Evolutionary conservation across 148 eudicot species (phyloP), one percentile per base, ranked within the genome.

Genomic region (Chenopodium album): DNA sequence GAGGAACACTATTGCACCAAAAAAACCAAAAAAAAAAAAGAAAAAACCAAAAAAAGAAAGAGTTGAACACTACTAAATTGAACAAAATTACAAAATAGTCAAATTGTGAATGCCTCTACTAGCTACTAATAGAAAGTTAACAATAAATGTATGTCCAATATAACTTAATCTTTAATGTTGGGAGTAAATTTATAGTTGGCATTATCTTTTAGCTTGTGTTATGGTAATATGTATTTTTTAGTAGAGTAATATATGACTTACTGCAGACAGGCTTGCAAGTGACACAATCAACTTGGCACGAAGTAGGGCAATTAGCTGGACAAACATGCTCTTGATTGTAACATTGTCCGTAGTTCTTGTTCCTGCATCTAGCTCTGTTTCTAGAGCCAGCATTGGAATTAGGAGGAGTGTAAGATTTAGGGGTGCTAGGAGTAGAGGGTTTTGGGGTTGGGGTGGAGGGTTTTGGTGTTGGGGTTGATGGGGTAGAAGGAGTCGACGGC

Each of bases 231-330:
- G 44, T 37, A 37, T 37, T 37, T 7, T 37, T 37, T 37, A 5
- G 1, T 37, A 5, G 1, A 5, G 20, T 69, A 17, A 4, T 37
- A 1, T 71, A 17, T 32, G 8, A 81, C 88, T 83, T 84, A 88
- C 90, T 80, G 73, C 88, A 87, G 20, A 87, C 88, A 47, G 89
- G 88, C 67, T 80, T 89, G 84, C 88, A 85, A 59, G 84, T 70
- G 78, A 14, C 85, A 68, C 86, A 89, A 65, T 87, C 87, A 60
- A 88, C 82, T 66, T 80, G 82, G 70, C 90, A 88, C 0, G 88
- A 77, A 29, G 83, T 76, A 29, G 88, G 83, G 70, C 90, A 86
- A 60, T 37, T 80, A 46, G 80, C 75, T 17, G 91, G 87, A 72
- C 87, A 89, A 4, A 80, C 71, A 50, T 79, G 84, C 75, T 76